Base-by-base conservation (phyloP, 2,329 filamentous ascomycete genomes). In the Penicillium sumatraense region DNA sequence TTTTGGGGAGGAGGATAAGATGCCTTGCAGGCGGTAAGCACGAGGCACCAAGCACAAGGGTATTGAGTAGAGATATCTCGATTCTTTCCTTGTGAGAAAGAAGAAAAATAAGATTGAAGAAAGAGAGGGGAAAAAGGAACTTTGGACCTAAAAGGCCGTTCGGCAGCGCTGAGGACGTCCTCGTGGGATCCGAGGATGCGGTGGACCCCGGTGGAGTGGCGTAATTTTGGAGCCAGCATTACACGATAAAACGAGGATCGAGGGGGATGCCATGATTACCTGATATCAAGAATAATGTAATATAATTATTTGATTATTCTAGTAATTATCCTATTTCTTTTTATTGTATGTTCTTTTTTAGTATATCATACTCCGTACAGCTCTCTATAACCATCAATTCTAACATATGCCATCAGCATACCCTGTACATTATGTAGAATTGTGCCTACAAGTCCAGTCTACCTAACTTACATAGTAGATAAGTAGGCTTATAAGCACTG, bases 121-220 rank as follows among this genome's bases (percentile, higher is more conserved):
- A 58, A 60, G 63, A 63, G 60, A n/a, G 60, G 64, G 58, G 57
- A 63, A 49, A 49, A 56, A 58, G 60, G 61, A 64, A 55, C 54
- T 67, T 55, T 54, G 29, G 48, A 54, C 59, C 66, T 71, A 72
- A 71, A 71, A 70, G 65, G 62, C 44, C 44, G 54, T 66, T 67
- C 66, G 61, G 63, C 62, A 68, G 63, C 56, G 63, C 57, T 58
- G 59, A 64, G 42, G 42, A 62, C 61, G 58, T 56, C 67, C 70
- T 73, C 71, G 71, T 74, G 72, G 70, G 68, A 71, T 73, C 69
- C 71, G 72, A 72, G 68, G 66, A 65, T 67, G 58, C 54, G 59
- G 68, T 72, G 70, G 70, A 70, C 59, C 64, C 60, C 58, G 49
- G 57, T 61, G 59, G 57, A 62, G 49, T 49, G 24, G 41, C 35